Evolutionary conservation across 2,329 filamentous ascomycete genomes (phyloP), one percentile per base, ranked within the genome.

Genomic region (Fusarium transvaalense): DNA sequence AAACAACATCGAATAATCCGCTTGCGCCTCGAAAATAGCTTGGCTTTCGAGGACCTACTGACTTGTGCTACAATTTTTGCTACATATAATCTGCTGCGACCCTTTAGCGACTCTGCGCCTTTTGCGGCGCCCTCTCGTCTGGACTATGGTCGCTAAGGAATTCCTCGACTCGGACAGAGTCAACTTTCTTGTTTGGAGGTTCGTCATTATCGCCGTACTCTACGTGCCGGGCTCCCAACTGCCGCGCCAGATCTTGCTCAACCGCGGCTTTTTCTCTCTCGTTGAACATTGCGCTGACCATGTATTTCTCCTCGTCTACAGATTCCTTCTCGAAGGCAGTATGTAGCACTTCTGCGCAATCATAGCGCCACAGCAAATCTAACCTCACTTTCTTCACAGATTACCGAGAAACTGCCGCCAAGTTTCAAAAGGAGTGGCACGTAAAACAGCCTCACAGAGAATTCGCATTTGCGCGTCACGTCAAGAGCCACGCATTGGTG

Each of bases 111-210:
- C 74, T 59, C 68, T 71, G 75, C 77, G 76, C 76, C 75, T 75
- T 70, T 69, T 72, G 69, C 72, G 77, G 75, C 75, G 75, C 75
- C 66, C 68, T 71, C 68, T 66, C 66, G 68, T 71, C 68, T 66
- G 69, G 67, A 76, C 74, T 75, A 88, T 88, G 86, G 78, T 79
- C 71, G 72, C 74, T 75, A 88, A 88, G 82, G 86, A 89, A 81
- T 83, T 84, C 76, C 83, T 91, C 75, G 86, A 89, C 84, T 89
- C 87, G 71, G 85, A 90, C 79, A 84, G 86, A 83, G 82, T 90
- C 84, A 91, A 90, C 83, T 90, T 88, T 84, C 84, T 91, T 78
- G 84, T 91, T 78, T 91, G 88, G 88, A 89, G 87, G 88, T 91
- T 84, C 80, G 88, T 85, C 75, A 70, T 67, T 72, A 70, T 31